Evolutionary conservation across 2,329 filamentous ascomycete genomes (phyloP).

Genomic region (Zasmidium cellare): DNA sequence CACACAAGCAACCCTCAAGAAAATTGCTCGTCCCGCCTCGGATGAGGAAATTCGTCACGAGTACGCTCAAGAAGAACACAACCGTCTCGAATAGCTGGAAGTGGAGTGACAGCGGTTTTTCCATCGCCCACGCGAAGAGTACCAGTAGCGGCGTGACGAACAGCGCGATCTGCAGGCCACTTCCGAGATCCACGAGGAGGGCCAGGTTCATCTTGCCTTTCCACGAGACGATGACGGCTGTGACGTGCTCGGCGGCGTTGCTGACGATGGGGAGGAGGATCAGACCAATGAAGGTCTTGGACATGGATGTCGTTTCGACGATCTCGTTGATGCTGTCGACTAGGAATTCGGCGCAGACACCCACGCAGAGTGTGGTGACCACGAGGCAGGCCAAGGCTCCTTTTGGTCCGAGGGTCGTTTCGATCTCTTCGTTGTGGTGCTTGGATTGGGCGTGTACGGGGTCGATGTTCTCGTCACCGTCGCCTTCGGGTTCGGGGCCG

Average conservation of each 20-base stretch:
- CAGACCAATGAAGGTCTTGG: slow-evolving; percentile 57
- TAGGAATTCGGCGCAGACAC: slow-evolving; percentile 54
- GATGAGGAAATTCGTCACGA: slow-evolving; percentile 86
- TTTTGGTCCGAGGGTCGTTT: slow-evolving; percentile 38
- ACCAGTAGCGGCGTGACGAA: slow-evolving; percentile 59
- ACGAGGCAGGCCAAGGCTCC: slow-evolving; percentile 47
- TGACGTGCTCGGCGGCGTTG: slow-evolving; percentile 58
- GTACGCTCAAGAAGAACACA: slow-evolving; percentile 76
- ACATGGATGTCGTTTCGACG: slow-evolving; percentile 51
- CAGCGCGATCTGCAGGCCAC: slow-evolving; percentile 56
- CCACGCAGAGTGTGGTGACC: slow-evolving; percentile 48
- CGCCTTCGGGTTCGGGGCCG: slow-evolving; percentile 27
- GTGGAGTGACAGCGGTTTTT: slow-evolving; percentile 63
- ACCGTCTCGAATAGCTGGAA: slow-evolving; percentile 89
- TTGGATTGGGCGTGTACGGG: slow-evolving; percentile 1
- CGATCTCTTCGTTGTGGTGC: background rate
- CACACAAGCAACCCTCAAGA: slow-evolving; percentile 69
- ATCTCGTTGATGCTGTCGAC: slow-evolving; percentile 56
- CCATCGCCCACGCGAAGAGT: slow-evolving; percentile 56
- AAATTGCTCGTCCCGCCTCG: slow-evolving; percentile 84
- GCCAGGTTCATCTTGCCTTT: slow-evolving; percentile 60
- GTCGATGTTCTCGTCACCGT: slow-evolving; percentile 29
- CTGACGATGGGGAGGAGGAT: slow-evolving; percentile 58
- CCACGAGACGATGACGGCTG: slow-evolving; percentile 55
- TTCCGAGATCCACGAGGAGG: slow-evolving; percentile 55